Evolutionary conservation across 1,284 basidiomycete species (phyloP).

Genomic region (Cryptococcus floricola): DNA sequence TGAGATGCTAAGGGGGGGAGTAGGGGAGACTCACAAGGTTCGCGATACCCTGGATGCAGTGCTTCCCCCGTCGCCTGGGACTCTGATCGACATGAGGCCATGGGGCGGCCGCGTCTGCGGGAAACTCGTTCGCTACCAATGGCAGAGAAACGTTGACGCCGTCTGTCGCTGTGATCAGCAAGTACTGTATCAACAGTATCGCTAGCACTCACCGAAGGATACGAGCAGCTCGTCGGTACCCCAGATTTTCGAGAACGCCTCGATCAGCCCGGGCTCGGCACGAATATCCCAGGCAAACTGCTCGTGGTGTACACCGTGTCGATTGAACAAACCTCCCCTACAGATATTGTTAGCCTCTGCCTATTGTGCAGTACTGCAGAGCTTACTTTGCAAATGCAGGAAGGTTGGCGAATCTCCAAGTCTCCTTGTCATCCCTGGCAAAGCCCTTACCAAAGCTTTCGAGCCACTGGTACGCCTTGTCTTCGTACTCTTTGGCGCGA

Average conservation of each 20-base stretch:
- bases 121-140: slow-evolving; percentile 25
- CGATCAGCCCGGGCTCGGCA: slow-evolving; percentile 28
- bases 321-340: slow-evolving; percentile 38
- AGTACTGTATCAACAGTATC: slow-evolving; percentile 41
- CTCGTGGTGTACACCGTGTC: slow-evolving; percentile 44
- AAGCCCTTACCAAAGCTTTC: slow-evolving; percentile 45
- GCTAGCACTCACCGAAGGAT: slow-evolving; percentile 28
- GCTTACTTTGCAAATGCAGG: slow-evolving; percentile 39
- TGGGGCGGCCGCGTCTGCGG: slow-evolving; percentile 16
- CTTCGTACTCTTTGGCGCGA: slow-evolving; percentile 36
- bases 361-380: neutral
- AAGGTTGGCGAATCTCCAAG: slow-evolving; percentile 41
- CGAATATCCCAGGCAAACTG: slow-evolving; percentile 44
- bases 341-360: too few species aligned
- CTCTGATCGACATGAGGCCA: slow-evolving; percentile 50
- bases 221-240: slow-evolving; percentile 19
- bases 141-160: slow-evolving; percentile 47
- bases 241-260: slow-evolving; percentile 23
- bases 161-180: slow-evolving; percentile 45
- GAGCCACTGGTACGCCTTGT: slow-evolving; percentile 42
- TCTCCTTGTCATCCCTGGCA: slow-evolving; percentile 42
- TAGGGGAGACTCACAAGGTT: slow-evolving; percentile 46
- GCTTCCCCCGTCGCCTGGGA: slow-evolving; percentile 36
- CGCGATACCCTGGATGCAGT: slow-evolving; percentile 48
- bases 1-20: slow-evolving; percentile 31